A percentile compares a stretch with the other conserved stretches of the same genome.
These are phyloP conservation scores for Eremothecium gossypii DNA, from an alignment of 1,139 yeast genomes.

Conservation along the genomic window DNA sequence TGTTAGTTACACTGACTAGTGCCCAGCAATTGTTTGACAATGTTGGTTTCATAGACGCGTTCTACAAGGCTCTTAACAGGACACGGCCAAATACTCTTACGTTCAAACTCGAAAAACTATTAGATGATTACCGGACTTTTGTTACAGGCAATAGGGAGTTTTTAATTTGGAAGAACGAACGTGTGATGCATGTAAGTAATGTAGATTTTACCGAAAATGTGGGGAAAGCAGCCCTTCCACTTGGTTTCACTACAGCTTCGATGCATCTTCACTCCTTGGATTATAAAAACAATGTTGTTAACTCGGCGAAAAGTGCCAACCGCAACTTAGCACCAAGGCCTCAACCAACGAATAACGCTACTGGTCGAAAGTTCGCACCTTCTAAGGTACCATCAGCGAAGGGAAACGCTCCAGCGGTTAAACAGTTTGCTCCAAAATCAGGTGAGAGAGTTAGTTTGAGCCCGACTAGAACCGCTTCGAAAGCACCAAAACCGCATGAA, in stretches of 20 bases:
- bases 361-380: not conserved
- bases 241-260: slow-evolving; percentile 25
- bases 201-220: slow-evolving; percentile 14
- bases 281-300: not conserved
- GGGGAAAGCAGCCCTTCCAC: slow-evolving; percentile 2
- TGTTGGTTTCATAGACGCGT: slow-evolving; percentile 13
- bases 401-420: not conserved
- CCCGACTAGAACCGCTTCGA: too few species aligned
- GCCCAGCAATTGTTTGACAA: slow-evolving; percentile 22
- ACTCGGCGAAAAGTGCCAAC: not conserved
- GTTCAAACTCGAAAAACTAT: slow-evolving; percentile 21
- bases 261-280: slow-evolving; percentile 11
- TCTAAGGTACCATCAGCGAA: not conserved
- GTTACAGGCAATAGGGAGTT: slow-evolving; percentile 22
- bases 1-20: slow-evolving; percentile 23
- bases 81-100: slow-evolving; percentile 5
- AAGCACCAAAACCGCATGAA: not conserved
- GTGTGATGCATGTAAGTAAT: slow-evolving; percentile 3
- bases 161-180: slow-evolving; percentile 24
- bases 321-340: not conserved
- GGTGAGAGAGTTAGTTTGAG: too few species aligned
- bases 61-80: slow-evolving; percentile 17
- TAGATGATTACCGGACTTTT: slow-evolving; percentile 25
- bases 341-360: not conserved
- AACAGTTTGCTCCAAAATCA: not conserved